phyloP scores from a whole-genome alignment of 2,329 filamentous ascomycete species.

The Fusarium sp. region DNA sequence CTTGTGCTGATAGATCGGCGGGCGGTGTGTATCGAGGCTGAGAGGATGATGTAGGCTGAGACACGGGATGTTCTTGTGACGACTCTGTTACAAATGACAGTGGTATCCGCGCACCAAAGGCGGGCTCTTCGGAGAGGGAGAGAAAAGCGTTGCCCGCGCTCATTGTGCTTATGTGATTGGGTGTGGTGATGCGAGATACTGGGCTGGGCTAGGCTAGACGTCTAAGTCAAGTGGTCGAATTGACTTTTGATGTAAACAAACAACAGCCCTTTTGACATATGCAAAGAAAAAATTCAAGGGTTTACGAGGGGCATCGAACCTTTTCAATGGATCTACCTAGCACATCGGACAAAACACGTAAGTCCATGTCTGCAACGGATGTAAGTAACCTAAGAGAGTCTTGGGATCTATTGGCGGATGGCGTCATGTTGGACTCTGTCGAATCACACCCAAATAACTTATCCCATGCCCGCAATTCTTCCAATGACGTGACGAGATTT shows the following conservation, averaged over 20 bases:
- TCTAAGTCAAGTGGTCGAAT: neutral
- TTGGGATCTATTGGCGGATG: constrained; percentile 33
- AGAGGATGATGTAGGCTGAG: constrained; percentile 6
- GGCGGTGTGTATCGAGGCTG: constrained; percentile 23
- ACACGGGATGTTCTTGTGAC: constrained; percentile 9
- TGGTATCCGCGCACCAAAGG: constrained; percentile 15
- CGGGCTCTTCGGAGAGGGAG: constrained; percentile 36
- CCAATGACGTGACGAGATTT: constrained; percentile 40
- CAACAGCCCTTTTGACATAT: neutral
- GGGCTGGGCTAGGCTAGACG: neutral
- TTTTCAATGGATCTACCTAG: constrained; percentile 15
- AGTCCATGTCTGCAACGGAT: constrained; percentile 29
- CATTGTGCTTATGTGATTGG: constrained; percentile 19
- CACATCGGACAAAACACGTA: constrained; percentile 12
- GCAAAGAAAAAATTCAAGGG: neutral
- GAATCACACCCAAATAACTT: constrained; percentile 39
- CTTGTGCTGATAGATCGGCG: neutral
- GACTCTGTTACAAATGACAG: neutral
- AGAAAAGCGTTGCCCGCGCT: constrained; percentile 29
- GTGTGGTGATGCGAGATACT: neutral
- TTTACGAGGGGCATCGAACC: neutral
- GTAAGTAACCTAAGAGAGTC: constrained; percentile 10
- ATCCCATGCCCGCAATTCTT: constrained; percentile 40
- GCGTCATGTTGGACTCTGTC: constrained; percentile 40
- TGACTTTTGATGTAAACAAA: neutral